Evolutionary conservation across 2,329 filamentous ascomycete genomes (phyloP).

Genomic region (Phoma herbarum): DNA sequence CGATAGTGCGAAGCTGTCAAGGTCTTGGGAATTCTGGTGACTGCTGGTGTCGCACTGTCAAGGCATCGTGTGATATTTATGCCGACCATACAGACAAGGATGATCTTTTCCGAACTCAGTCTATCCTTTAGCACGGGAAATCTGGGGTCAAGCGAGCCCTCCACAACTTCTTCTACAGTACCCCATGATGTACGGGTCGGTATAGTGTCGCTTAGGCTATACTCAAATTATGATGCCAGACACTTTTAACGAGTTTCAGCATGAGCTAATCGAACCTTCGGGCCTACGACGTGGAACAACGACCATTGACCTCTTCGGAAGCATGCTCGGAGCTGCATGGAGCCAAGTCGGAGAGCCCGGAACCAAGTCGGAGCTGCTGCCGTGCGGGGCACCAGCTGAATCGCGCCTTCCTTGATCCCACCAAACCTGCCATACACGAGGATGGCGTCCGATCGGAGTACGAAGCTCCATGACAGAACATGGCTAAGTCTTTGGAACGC

Average conservation of each 20-base stretch:
- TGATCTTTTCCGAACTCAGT: slow-evolving; percentile 23
- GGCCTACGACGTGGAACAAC: not conserved
- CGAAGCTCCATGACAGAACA: not conserved
- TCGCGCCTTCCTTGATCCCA: not conserved
- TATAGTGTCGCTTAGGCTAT: slow-evolving; percentile 13
- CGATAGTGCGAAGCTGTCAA: not conserved
- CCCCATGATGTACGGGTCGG: slow-evolving; percentile 24
- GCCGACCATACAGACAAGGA: slow-evolving; percentile 18
- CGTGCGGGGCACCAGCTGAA: slow-evolving; percentile 1
- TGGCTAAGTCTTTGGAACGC: not conserved
- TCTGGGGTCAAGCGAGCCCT: slow-evolving; percentile 28
- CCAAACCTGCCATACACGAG: not conserved
- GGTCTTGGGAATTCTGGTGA: not conserved
- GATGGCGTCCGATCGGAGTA: not conserved
- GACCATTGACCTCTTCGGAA: not conserved
- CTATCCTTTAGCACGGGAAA: slow-evolving; percentile 7
- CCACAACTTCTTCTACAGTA: slow-evolving; percentile 12
- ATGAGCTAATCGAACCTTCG: not conserved
- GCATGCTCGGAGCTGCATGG: not conserved
- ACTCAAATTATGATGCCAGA: not conserved
- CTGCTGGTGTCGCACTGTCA: not conserved
- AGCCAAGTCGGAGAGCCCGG: slow-evolving; percentile 10
- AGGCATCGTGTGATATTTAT: slow-evolving; percentile 26
- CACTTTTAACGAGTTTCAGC: not conserved
- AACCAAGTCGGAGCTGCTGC: slow-evolving; percentile 9